Evolutionary conservation across 1,139 yeast species (phyloP).

Genomic region (Hansenula sp.): DNA sequence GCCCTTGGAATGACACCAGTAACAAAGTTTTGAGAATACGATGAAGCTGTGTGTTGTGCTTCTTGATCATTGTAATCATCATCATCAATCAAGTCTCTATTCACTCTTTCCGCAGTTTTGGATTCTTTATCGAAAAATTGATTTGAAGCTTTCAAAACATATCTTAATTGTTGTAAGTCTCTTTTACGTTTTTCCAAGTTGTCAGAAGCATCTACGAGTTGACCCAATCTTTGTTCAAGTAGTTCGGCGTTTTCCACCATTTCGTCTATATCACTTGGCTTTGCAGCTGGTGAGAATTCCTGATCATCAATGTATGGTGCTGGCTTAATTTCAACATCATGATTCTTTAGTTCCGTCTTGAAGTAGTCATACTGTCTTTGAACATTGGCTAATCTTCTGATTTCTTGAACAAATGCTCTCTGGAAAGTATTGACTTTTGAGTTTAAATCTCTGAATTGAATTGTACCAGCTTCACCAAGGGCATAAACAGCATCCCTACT

Average conservation of each 20-base stretch:
- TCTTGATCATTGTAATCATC: constrained; percentile 28
- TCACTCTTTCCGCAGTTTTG: constrained; percentile 21
- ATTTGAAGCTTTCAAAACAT: constrained; percentile 67
- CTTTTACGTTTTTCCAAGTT: constrained; percentile 51
- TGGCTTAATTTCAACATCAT: constrained; percentile 40
- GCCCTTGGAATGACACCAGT: constrained; percentile 81
- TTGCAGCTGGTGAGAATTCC: constrained; percentile 25
- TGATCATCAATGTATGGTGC: constrained; percentile 44
- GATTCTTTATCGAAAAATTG: constrained; percentile 50
- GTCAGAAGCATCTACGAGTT: constrained; percentile 53
- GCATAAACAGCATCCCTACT: constrained; percentile 83
- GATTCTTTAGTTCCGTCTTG: constrained; percentile 41
- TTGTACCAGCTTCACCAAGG: constrained; percentile 75
- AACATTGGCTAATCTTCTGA: constrained; percentile 62
- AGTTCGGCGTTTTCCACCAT: constrained; percentile 61
- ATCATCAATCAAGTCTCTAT: constrained; percentile 28
- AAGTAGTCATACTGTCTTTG: constrained; percentile 52
- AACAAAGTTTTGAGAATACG: constrained; percentile 52
- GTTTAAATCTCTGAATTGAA: constrained; percentile 90
- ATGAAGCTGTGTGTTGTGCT: constrained; percentile 11
- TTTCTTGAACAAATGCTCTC: constrained; percentile 79
- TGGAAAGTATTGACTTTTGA: constrained; percentile 77
- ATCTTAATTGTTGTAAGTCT: constrained; percentile 58
- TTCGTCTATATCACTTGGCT: constrained; percentile 69
- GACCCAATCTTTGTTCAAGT: constrained; percentile 54